Percentiles rank a stretch among this genome's conserved stretches.
These are phyloP conservation scores for Fusarium miscanthi DNA, from an alignment of 2,329 filamentous ascomycete genomes.

Conservation along the genomic window DNA sequence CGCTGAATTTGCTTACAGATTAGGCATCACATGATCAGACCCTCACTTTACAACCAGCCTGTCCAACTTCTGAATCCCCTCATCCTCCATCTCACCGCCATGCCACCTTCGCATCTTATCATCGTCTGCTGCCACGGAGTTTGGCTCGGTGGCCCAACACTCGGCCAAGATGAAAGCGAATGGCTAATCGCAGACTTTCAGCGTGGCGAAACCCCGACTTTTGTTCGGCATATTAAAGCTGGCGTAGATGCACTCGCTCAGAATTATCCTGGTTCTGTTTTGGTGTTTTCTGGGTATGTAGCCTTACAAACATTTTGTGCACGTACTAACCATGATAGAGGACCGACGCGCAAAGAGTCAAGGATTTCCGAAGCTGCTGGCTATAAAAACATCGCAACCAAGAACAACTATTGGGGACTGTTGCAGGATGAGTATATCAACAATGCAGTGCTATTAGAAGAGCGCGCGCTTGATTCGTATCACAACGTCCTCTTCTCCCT, in stretches of 20 bases:
- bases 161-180: conserved; percentile 66
- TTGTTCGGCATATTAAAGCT: conserved; percentile 77
- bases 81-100: conserved; percentile 21
- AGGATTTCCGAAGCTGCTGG: conserved; percentile 69
- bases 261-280: conserved; percentile 57
- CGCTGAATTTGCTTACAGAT: not conserved
- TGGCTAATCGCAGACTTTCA: conserved; percentile 85
- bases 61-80: conserved; percentile 22
- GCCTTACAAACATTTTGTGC: accelerated
- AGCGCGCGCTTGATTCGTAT: conserved; percentile 83
- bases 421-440: conserved; percentile 36
- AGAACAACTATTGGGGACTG: conserved; percentile 60
- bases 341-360: conserved; percentile 69
- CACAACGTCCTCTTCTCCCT: conserved; percentile 86
- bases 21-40: conserved; percentile 46
- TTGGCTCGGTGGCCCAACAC: conserved; percentile 69
- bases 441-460: conserved; percentile 67
- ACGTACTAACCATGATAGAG: conserved; percentile 54
- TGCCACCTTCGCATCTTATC: conserved; percentile 67
- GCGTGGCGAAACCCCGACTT: conserved; percentile 80
- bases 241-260: conserved; percentile 66
- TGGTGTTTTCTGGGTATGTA: conserved; percentile 79
- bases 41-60: conserved; percentile 13
- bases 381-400: conserved; percentile 66
- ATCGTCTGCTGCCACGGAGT: conserved; percentile 89